These are phyloP conservation scores for Exophiala alcalophila DNA, from an alignment of 2,329 filamentous ascomycete species.

Conservation along the genomic window DNA sequence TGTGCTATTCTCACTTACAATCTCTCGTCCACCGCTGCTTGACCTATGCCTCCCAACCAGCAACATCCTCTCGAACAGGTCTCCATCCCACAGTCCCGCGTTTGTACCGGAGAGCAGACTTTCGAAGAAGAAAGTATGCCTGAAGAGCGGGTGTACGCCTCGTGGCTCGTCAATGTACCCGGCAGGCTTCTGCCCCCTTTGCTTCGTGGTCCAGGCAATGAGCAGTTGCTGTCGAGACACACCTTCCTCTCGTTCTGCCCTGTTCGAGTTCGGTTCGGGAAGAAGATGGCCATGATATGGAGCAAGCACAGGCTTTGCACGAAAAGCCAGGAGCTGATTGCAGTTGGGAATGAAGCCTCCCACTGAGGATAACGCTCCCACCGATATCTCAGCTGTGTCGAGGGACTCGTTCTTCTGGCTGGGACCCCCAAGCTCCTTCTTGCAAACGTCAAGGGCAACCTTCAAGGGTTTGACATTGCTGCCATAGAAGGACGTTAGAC, in stretches of 20 bases:
- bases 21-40: neutral
- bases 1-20: too few species aligned
- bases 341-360: neutral
- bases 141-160: constrained; percentile 4
- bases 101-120: neutral
- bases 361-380: neutral
- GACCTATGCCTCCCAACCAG: constrained; percentile 1
- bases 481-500: neutral
- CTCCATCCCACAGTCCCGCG: neutral
- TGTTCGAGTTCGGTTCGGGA: neutral
- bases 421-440: neutral
- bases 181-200: neutral
- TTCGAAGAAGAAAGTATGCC: constrained; percentile 1
- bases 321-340: neutral
- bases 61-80: constrained; percentile 1
- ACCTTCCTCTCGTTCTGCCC: neutral
- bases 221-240: neutral
- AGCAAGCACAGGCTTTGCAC: constrained; percentile 3
- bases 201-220: constrained; percentile 1
- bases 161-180: neutral
- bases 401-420: neutral
- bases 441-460: neutral
- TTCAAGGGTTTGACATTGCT: neutral
- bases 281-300: constrained; percentile 6
- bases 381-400: too few species aligned